Conservation (phyloP, 768 basidiomycete species). For the Hericium erinaceus region DNA sequence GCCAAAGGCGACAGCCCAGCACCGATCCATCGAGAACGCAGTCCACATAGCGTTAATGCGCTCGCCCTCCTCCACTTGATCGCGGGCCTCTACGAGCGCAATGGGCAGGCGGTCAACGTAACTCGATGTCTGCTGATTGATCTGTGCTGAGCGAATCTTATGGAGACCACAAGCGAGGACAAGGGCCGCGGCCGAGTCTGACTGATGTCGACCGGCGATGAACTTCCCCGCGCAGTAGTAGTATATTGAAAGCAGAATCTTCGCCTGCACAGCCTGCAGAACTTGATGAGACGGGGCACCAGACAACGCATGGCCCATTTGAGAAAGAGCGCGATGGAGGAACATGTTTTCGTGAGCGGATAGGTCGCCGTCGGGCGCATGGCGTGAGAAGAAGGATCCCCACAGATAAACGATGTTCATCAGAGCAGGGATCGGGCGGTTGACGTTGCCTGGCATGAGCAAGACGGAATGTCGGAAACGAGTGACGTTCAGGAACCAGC, state of each 20-base stretch:
- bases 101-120: slow-evolving; percentile 9
- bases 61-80: slow-evolving; percentile 53
- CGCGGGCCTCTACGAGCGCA: slow-evolving; percentile 28
- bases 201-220: slow-evolving; percentile 23
- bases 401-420: slow-evolving; percentile 34
- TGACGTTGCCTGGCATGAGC: slow-evolving; percentile 21
- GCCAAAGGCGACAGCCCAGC: slow-evolving; percentile 44
- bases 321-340: slow-evolving; percentile 38
- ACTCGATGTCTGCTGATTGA: slow-evolving; percentile 6
- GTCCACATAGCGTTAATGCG: slow-evolving; percentile 62
- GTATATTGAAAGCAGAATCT: slow-evolving; percentile 24
- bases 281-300: slow-evolving; percentile 27
- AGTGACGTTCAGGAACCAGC: slow-evolving; percentile 51
- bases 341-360: slow-evolving; percentile 27
- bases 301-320: slow-evolving; percentile 30
- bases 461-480: slow-evolving; percentile 33
- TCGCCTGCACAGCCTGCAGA: slow-evolving; percentile 23
- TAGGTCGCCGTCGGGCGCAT: slow-evolving; percentile 12
- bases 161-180: slow-evolving; percentile 21
- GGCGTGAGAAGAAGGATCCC: slow-evolving; percentile 22
- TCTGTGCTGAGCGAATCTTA: slow-evolving; percentile 13
- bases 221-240: slow-evolving; percentile 20
- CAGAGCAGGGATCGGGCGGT: slow-evolving; percentile 25
- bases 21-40: slow-evolving; percentile 48
- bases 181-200: slow-evolving; percentile 22